Evolutionary conservation across 306 rosid genomes (phyloP).

Genomic region (Sicyos edulis): DNA sequence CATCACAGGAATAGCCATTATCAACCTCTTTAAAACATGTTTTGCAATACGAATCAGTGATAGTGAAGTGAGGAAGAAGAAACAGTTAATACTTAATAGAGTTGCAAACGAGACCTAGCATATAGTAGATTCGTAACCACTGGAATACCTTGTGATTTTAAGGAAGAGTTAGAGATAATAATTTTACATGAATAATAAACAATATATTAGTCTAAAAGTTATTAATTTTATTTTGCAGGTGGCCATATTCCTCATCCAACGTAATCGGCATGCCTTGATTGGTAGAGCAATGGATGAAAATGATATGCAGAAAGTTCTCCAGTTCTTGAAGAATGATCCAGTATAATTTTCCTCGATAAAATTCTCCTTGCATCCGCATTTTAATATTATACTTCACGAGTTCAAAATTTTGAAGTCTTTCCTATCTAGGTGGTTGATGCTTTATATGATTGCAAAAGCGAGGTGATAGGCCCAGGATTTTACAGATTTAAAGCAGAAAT

Average conservation of each 20-base stretch:
- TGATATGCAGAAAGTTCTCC: slow-evolving; percentile 88
- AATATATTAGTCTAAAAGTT: background rate
- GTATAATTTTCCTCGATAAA: slow-evolving; percentile 36
- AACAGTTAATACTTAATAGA: background rate
- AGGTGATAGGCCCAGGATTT: slow-evolving; percentile 98
- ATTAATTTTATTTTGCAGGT: slow-evolving; percentile 50
- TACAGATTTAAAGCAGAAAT: slow-evolving; percentile 97
- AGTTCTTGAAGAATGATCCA: slow-evolving; percentile 81
- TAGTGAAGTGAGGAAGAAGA: background rate
- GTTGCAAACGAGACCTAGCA: background rate
- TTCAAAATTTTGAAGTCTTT: slow-evolving; percentile 24
- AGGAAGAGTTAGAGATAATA: background rate
- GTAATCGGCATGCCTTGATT: slow-evolving; percentile 94
- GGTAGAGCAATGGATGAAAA: slow-evolving; percentile 98
- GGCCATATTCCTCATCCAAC: slow-evolving; percentile 96
- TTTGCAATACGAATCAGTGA: background rate
- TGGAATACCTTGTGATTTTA: background rate
- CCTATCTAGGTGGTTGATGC: slow-evolving; percentile 76
- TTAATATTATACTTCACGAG: background rate
- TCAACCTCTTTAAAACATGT: background rate
- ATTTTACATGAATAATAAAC: background rate
- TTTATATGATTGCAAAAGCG: slow-evolving; percentile 96
- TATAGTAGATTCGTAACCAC: background rate
- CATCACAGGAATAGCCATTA: slow-evolving; percentile 7
- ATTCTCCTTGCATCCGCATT: slow-evolving; percentile 1